Evolutionary conservation across 352 stramenopile genomes (phyloP).

Genomic region (Pythium diclinum): DNA sequence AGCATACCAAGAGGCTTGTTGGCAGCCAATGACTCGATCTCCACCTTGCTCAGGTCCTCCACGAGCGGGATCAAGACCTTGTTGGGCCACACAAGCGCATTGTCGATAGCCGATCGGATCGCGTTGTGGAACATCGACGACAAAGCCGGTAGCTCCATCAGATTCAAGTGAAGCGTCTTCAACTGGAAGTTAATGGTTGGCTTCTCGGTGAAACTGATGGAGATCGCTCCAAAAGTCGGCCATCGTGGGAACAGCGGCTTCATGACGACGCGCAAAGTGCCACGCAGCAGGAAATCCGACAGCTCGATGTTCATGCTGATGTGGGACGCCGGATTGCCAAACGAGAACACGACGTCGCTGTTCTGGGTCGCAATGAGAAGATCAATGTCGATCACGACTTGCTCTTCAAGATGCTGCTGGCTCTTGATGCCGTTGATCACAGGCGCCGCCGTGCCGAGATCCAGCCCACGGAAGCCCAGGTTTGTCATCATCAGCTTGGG

Average conservation of each 20-base stretch:
- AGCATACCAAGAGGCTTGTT: conserved; percentile 46
- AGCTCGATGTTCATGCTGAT: conserved; percentile 41
- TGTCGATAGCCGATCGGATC: conserved; percentile 36
- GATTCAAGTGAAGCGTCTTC: conserved; percentile 40
- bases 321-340: conserved; percentile 32
- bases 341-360: conserved; percentile 44
- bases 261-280: conserved; percentile 39
- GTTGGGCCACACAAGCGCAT: conserved; percentile 40
- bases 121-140: conserved; percentile 41
- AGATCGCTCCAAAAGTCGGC: conserved; percentile 39
- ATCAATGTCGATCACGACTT: conserved; percentile 45
- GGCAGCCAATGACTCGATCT: conserved; percentile 37
- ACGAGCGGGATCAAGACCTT: conserved; percentile 44
- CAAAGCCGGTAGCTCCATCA: conserved; percentile 43
- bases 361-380: conserved; percentile 42
- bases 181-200: conserved; percentile 47
- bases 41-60: conserved; percentile 44
- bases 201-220: conserved; percentile 43
- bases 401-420: conserved; percentile 38
- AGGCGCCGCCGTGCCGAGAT: conserved; percentile 39
- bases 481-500: conserved; percentile 44
- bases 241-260: conserved; percentile 48
- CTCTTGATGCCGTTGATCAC: conserved; percentile 47
- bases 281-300: conserved; percentile 41
- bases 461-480: conserved; percentile 37